A percentile compares a stretch with the other conserved stretches of the same genome.
phyloP scores from a whole-genome alignment of 345 rosid genomes.

The Eucalyptus regnans region DNA sequence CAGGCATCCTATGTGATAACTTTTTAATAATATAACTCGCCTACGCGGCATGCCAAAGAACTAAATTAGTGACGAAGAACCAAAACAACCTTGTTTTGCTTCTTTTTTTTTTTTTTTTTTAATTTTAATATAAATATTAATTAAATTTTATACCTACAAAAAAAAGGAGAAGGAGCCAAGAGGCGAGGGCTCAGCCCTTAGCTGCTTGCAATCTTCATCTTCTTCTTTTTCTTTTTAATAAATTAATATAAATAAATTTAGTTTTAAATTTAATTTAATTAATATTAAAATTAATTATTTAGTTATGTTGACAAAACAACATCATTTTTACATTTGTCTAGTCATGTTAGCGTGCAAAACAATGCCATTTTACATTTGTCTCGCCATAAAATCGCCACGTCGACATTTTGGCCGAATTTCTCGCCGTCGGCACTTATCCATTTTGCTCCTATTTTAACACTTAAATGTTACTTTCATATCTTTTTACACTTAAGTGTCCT shows the following conservation, averaged over 20 bases:
- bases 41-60: rapidly evolving
- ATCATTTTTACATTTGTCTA: rapidly evolving
- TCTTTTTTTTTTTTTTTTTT: rapidly evolving
- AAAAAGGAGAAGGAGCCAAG: rapidly evolving
- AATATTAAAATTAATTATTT: too few species aligned
- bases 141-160: too few species aligned
- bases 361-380: rapidly evolving
- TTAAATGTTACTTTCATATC: too few species aligned
- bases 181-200: rapidly evolving
- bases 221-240: too few species aligned
- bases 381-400: rapidly evolving
- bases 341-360: rapidly evolving
- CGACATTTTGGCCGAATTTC: rapidly evolving
- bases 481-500: too few species aligned
- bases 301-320: rapidly evolving
- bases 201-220: rapidly evolving
- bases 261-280: too few species aligned
- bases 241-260: too few species aligned
- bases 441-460: rapidly evolving
- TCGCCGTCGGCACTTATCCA: rapidly evolving
- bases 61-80: rapidly evolving
- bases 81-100: rapidly evolving
- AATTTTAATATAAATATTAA: too few species aligned
- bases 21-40: too few species aligned
- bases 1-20: too few species aligned